Base-by-base conservation (phyloP, 2,329 filamentous ascomycete species). In the Laburnicola sp. region DNA sequence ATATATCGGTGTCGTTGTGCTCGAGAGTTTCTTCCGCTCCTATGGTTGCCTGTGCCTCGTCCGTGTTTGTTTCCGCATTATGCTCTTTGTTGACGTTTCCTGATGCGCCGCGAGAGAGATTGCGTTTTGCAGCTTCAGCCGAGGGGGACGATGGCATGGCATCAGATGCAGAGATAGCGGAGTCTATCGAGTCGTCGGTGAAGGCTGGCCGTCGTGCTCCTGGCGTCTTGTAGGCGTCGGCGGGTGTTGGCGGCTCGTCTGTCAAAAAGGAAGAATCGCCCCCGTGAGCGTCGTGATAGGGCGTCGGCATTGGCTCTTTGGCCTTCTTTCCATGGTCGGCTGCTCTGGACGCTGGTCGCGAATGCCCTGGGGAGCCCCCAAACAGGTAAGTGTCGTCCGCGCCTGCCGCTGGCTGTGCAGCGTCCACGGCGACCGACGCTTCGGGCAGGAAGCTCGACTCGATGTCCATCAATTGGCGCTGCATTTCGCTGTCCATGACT, bases 391-490 rank as follows among this genome's bases (percentile, higher is more conserved):
- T 79, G 54, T 79, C 76, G 61, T 79, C 76, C 8, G 60, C 70
- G 35, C 76, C 76, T 6, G 59, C 37, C 27, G 54, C 57, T 2
- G 54, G 61, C 32, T 67, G 64, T 4, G 60, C 40, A 23, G 59
- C 54, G 21, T 63, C 64, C 7, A 53, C 59, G 22, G 64, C 60
- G 5, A 68, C 57, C 2, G 79, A 79, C 2, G 76, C 73, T 39
- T 85, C 82, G 0, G 82, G 83, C 38, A 86, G 54, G 58, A 86
- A 86, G 62, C 82, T 86, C 3, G 83, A 86, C 64, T 86, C 83
- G 48, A 85, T 77, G 58, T 86, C 83, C 75, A 82, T 78, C 56
- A 86, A 66, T 56, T 80, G 80, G 50, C 78, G 75, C 57, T 79
- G 78, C 80, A 86, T 84, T 60, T 84, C 82, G 45, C 74, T 74